Evolutionary conservation across 306 rosid species (phyloP), one percentile per base, ranked within the genome.

Genomic region (Adenanthera pavonina): DNA sequence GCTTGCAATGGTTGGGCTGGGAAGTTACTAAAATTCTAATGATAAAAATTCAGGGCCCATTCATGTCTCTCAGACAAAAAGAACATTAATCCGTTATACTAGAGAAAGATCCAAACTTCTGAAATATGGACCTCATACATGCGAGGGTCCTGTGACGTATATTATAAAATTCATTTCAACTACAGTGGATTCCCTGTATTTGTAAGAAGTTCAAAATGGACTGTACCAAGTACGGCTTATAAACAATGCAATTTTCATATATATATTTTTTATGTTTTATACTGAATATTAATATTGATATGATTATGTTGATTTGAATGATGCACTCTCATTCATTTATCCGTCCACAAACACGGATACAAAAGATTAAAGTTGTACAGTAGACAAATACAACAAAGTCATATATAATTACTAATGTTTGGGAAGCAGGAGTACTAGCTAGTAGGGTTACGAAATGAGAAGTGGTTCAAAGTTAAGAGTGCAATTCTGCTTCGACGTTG

Each of bases 401-500:
- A 17, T 15, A 51, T 25, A 25, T 25, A 0, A 25, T 25, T 25
- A 25, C 30, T 48, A 48, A 10, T 11, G 15, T 1, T 10, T 48
- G 59, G 56, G 6, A 51, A 14, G 56, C 56, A 51, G 62, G 9
- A 54, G 9, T 0, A 40, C 6, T 25, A 25, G 30, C 30, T 25
- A 25, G 30, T 25, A 25, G 30, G 30, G 30, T 25, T 25, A 25
- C 30, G 30, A 25, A 4, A 8, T 41, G 46, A 38, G 41, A 38
- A 38, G 8, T 43, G 46, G 46, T 5, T 43, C 7, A 43, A 7
- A 43, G 49, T 2, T 48, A 11, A 30, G 11, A 7, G 16, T 77
- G 66, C 43, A 83, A 80, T 5, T 89, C 87, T 48, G 79, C 61
- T 77, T 91, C 89, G 36, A 82, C 12, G 41, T 86, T 80, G 6